A percentile compares a stretch with the other conserved stretches of the same genome.
These are phyloP conservation scores for Neonectria magnoliae DNA, from an alignment of 2,329 filamentous ascomycete species.

Conservation along the genomic window DNA sequence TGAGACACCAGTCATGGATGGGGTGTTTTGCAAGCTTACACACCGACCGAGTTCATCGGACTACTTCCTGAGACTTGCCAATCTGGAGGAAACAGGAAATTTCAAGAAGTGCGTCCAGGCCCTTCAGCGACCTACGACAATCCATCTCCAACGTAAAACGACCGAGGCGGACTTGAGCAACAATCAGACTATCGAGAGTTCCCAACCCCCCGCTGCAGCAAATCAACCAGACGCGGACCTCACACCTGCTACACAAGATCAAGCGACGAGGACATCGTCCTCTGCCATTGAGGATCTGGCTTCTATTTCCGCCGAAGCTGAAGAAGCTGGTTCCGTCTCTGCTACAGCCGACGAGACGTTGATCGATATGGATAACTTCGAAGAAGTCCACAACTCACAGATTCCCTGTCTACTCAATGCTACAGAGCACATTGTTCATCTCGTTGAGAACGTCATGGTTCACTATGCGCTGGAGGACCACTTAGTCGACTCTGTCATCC, in stretches of 20 bases:
- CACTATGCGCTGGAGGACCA: constrained; percentile 18
- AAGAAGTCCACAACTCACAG: constrained; percentile 7
- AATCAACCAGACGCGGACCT: too few relatives aligned
- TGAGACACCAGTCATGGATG: constrained; percentile 27
- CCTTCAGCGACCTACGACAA: constrained; percentile 18
- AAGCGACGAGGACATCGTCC: background rate
- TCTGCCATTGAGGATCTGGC: background rate
- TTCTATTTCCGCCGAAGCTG: background rate
- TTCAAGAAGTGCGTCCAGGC: constrained; percentile 23
- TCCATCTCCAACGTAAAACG: background rate
- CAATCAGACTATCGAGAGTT: background rate
- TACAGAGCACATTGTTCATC: background rate
- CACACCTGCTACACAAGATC: background rate
- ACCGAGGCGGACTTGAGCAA: background rate
- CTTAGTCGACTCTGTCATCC: constrained; percentile 29
- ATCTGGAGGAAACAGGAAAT: constrained; percentile 22
- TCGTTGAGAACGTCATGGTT: constrained; percentile 16
- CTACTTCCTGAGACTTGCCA: constrained; percentile 34
- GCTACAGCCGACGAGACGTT: background rate
- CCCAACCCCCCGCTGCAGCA: background rate
- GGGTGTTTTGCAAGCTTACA: constrained; percentile 36
- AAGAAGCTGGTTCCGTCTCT: background rate
- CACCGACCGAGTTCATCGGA: background rate
- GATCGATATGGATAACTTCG: constrained; percentile 27
- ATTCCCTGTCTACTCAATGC: constrained; percentile 1